Base-by-base conservation (phyloP, 1,284 basidiomycete genomes). In the Tylopilus orsonianus region DNA sequence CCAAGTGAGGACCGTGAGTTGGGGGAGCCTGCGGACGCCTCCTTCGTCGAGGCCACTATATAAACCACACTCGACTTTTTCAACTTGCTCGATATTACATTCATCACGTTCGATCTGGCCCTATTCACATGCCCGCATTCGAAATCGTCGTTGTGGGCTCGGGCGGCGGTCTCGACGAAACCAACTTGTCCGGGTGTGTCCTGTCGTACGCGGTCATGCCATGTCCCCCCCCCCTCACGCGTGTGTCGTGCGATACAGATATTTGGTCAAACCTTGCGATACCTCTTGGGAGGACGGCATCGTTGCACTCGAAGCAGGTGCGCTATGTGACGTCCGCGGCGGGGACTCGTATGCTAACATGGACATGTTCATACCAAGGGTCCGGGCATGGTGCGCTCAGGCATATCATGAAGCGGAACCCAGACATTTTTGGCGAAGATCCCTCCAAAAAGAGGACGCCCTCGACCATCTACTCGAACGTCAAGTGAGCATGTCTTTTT, bases 131-230 rank as follows among this genome's bases (percentile, higher is more conserved):
- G 74, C 69, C 75, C 50, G 65, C 74, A 48, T 89, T 89, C 64
- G 83, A 88, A 64, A 57, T 90, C 54, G 69, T 89, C 48, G 85
- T 86, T 55, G 78, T 90, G 20, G 87, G 88, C 54, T 79, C 81
- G 50, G 87, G 87, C 52, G 87, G 88, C 41, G 87, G 88, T 40
- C 84, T 84, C 18, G 79, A 79, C 61, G 87, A 90, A 66, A 80
- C 80, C 32, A 84, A 90, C 68, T 62, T 90, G 56, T 87, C 85
- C 43, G 82, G 78, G 87, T 88, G 61, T 53, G 78, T 26, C 22
- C 19, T n/a, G 20, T 18, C 23, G 9, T 24, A n/a, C 1, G 6
- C 22, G 5, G 16, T 18, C 13, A 1, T 26, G 12, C 24, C 37
- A 4, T 23, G 10, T 23, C 30, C 5, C 16, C 33, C 16, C 33